phyloP scores from a whole-genome alignment of 2,329 filamentous ascomycete species.

The Cordyceps cateniannulata region DNA sequence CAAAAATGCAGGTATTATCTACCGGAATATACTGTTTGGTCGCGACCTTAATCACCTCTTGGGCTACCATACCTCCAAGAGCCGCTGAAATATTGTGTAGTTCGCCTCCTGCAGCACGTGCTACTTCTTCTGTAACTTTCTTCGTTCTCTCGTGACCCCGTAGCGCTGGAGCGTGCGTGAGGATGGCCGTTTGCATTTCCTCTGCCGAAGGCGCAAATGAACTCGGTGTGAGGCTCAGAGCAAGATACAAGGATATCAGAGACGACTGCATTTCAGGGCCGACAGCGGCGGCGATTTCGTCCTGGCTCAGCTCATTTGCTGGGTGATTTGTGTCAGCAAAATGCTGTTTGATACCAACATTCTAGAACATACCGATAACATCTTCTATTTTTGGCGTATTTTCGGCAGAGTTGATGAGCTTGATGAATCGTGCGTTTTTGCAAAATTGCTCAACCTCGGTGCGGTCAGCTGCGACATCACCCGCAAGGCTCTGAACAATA shows the following conservation, averaged over 20 bases:
- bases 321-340: slow-evolving; percentile 11
- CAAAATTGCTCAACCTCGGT: slow-evolving; percentile 86
- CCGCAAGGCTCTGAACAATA: slow-evolving; percentile 48
- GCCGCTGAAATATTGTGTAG: slow-evolving; percentile 88
- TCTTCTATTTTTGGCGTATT: slow-evolving; percentile 43
- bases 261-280: slow-evolving; percentile 48
- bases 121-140: slow-evolving; percentile 58
- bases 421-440: slow-evolving; percentile 90
- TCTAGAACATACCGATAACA: slow-evolving; percentile 44
- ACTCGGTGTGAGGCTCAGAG: slow-evolving; percentile 50
- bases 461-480: slow-evolving; percentile 51
- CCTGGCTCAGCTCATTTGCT: slow-evolving; percentile 50
- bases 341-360: neutral
- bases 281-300: slow-evolving; percentile 42
- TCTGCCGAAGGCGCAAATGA: slow-evolving; percentile 37
- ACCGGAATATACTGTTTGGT: slow-evolving; percentile 67
- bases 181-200: slow-evolving; percentile 46
- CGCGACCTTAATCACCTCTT: slow-evolving; percentile 89
- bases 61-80: slow-evolving; percentile 87
- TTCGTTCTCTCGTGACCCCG: slow-evolving; percentile 42
- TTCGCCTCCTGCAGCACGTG: slow-evolving; percentile 74
- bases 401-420: slow-evolving; percentile 60
- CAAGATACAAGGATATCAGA: slow-evolving; percentile 63
- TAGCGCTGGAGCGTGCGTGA: slow-evolving; percentile 39
- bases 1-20: slow-evolving; percentile 65